These are phyloP conservation scores for Boletus pseudopeckii DNA, from an alignment of 768 basidiomycete genomes.

Conservation along the genomic window DNA sequence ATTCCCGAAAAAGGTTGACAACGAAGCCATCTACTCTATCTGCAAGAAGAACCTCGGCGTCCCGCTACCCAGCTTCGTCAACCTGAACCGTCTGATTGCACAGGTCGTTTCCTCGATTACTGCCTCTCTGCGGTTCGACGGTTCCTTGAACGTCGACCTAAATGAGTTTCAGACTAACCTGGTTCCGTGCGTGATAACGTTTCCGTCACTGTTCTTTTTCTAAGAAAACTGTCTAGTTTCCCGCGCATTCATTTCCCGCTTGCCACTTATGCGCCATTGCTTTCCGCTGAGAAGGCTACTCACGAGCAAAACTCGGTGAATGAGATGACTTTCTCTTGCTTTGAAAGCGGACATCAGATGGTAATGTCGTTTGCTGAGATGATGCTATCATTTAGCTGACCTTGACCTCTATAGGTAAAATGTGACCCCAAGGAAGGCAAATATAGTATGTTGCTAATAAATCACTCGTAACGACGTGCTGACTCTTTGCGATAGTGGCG, in stretches of 20 bases:
- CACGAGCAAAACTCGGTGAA: constrained; percentile 98
- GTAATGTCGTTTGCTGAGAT: constrained; percentile 34
- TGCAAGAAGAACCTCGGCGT: constrained; percentile 95
- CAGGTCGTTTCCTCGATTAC: constrained; percentile 99
- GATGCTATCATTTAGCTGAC: constrained; percentile 1
- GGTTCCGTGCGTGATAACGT: constrained; percentile 69
- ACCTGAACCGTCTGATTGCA: constrained; percentile 94
- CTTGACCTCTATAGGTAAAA: constrained; percentile 42
- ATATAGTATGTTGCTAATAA: constrained; percentile 69
- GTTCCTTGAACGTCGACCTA: constrained; percentile 94
- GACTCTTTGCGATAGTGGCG: constrained; percentile 56
- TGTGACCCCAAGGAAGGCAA: constrained; percentile 98
- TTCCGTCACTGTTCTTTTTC: neutral
- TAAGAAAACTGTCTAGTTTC: constrained; percentile 52
- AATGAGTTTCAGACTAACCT: constrained; percentile 99
- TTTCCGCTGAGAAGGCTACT: constrained; percentile 92
- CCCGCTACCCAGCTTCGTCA: constrained; percentile 81
- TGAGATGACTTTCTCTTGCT: constrained; percentile 98
- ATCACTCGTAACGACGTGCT: constrained; percentile 1
- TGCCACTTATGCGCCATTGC: constrained; percentile 91
- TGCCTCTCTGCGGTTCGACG: constrained; percentile 95
- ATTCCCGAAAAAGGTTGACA: constrained; percentile 68
- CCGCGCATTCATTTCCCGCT: constrained; percentile 98
- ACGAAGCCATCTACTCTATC: constrained; percentile 99
- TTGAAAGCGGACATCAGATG: constrained; percentile 97